Evolutionary conservation across 306 rosid genomes (phyloP).

Genomic region (Prunus davidiana): DNA sequence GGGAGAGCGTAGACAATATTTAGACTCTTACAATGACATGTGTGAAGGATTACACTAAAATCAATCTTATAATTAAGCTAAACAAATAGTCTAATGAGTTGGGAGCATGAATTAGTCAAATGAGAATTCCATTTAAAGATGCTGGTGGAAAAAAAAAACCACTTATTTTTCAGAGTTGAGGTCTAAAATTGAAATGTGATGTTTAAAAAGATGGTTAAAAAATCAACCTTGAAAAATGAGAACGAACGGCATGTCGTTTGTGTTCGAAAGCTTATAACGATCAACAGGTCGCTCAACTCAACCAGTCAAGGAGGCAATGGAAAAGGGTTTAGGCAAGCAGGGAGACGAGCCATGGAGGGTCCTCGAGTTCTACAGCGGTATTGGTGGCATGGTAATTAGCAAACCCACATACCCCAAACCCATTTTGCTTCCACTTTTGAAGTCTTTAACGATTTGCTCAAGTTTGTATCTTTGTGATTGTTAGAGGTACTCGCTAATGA

Average conservation of each 20-base stretch:
- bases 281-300: neutral
- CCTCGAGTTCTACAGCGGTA: constrained; percentile 94
- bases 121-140: no score
- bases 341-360: constrained; percentile 51
- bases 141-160: no score
- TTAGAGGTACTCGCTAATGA: constrained; percentile 76
- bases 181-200: no score
- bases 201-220: no score
- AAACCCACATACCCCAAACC: neutral
- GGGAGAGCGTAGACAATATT: no score
- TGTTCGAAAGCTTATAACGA: neutral
- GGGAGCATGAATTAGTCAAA: no score
- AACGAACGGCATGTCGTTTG: constrained; percentile 5
- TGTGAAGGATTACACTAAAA: no score
- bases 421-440: neutral
- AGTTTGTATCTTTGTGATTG: neutral
- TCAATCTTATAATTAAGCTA: no score
- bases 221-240: neutral
- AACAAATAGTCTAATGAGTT: no score
- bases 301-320: constrained; percentile 30
- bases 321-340: constrained; percentile 16
- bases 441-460: neutral
- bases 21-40: no score
- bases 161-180: no score
- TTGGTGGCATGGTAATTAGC: constrained; percentile 83